Evolutionary conservation across 768 basidiomycete genomes (phyloP), one percentile per base, ranked within the genome.

Genomic region (Boletus coccyginus): DNA sequence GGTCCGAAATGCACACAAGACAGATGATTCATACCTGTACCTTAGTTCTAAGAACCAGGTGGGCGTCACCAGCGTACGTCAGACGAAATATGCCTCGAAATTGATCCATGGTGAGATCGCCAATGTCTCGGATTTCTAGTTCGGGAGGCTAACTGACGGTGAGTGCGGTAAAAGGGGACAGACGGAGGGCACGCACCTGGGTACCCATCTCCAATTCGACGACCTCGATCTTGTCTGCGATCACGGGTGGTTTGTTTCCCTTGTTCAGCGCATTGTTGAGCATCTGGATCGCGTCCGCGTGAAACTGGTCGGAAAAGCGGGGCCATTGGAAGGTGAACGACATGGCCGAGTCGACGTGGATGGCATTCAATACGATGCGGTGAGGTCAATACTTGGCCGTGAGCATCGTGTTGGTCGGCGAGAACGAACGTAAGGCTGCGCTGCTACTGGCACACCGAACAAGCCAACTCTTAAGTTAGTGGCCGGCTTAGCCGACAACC

Each of bases 171-270:
- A 33, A 27, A 12, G 29, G 17, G n/a, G 9, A 12, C 8, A 19
- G 17, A 42, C 44, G 33, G 24, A 21, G 24, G 47, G n/a, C 35
- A 68, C 77, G 52, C 57, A 94, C 95, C 79, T 96, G 89, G 3
- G 91, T 93, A 38, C 97, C 97, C 97, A 99, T 98, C 74, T 98
- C 90, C n/a, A 99, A 77, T 70, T 98, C 97, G 51, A 97, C 91
- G 32, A 99, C 97, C 71, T 98, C 94, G 61, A 99, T 98, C 72
- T 83, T 88, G 75, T 96, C 97, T 51, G 94, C 95, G 62, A 98
- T 98, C 66, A 99, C 90, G 31, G 94, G 94, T 2, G 96, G 97
- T 70, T 97, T 98, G 76, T 87, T 90, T 61, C 97, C 97, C 79
- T 97, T 93, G 80, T 94, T 94, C 73, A 95, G 90, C 42, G 92